Evolutionary conservation across 1,139 yeast genomes (phyloP), one percentile per base, ranked within the genome.

Genomic region (Candida dubliniensis): DNA sequence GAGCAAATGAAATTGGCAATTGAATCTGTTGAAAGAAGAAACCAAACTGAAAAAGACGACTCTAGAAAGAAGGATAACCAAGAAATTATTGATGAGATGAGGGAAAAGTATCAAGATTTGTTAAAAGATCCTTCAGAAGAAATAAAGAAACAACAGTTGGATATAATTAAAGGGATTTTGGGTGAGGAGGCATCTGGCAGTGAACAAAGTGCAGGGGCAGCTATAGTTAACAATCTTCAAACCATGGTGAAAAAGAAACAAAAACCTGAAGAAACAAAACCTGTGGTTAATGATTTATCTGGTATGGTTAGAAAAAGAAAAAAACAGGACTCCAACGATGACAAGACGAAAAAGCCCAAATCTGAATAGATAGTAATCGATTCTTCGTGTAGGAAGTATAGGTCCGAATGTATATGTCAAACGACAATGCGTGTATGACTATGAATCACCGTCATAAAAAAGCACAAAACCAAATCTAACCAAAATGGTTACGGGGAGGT

Each of bases 1-100:
- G 69, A 70, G 31, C 82, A 84, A 47, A 74, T 84, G 70, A 64
- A 72, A 45, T 60, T 67, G 42, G 89, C 96, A 1, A 74, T 88
- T 18, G 77, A 75, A 26, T 76, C 86, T 11, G 81, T 87, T 31
- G 72, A 79, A 55, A 59, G 59, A 35, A 72, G 82, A 51, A 59
- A 57, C 30, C 48, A 47, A 5, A 40, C 38, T 13, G 70, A 67
- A 47, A 56, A 57, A 0, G 67, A 71, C 31, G 64, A 63, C 29
- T 52, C 52, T 14, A 67, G 65, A 23, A 69, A 64, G 41, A 63
- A 68, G 41, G 75, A 75, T 8, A 82, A 81, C 48, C 64, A 69
- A 1, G 84, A 75, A 29, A 63, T 83, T 47, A 60, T 82, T 24
- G 66, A 66, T 39, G 88, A 83, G 48, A 71, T 84, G 62, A 69